Evolutionary conservation across 305 asterid genomes (phyloP), one percentile per base, ranked within the genome.

Genomic region (Petunia hybrid): DNA sequence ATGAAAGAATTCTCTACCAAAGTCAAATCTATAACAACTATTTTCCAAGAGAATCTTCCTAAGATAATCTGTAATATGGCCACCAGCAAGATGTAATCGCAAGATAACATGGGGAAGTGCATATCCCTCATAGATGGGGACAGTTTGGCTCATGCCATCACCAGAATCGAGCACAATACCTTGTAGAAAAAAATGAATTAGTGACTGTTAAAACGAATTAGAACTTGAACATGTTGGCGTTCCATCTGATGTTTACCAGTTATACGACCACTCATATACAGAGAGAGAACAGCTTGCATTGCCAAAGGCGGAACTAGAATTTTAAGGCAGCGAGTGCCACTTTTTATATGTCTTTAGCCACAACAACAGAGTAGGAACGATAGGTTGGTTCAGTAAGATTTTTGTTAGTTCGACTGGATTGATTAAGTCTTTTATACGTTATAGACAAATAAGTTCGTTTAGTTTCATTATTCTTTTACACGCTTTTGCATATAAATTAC

Each of bases 181-280:
- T 86, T 22, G 10, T n/a, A 55, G 38, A 53, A 41, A 75, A n/a
- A 45, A 80, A 14, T 45, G 8, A 39, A 38, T 22, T n/a, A 53
- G 71, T 5, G 22, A 61, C 41, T 16, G 7, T 22, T 22, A 56
- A 13, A 14, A 14, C 35, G 12, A 41, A 36, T 1, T 39, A 45
- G 14, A 41, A 59, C 7, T 65, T 53, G 12, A 4, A 31, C 6
- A 39, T 4, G 16, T 13, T 3, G 42, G 10, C 0, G 36, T 22
- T 68, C 4, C 4, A 6, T 4, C 13, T 63, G n/a, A 5, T 16
- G 69, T 83, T 61, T 63, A 87, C 89, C 89, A 45, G 89, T 87
- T 80, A 87, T 87, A 78, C 87, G 89, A n/a, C 89, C 89, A 82
- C 89, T 87, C 14, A 86, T 87, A 67, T 87, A 87, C 4, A 87